Evolutionary conservation across 257 asterid genomes (phyloP).

Genomic region (Nicotiana sylvestris): DNA sequence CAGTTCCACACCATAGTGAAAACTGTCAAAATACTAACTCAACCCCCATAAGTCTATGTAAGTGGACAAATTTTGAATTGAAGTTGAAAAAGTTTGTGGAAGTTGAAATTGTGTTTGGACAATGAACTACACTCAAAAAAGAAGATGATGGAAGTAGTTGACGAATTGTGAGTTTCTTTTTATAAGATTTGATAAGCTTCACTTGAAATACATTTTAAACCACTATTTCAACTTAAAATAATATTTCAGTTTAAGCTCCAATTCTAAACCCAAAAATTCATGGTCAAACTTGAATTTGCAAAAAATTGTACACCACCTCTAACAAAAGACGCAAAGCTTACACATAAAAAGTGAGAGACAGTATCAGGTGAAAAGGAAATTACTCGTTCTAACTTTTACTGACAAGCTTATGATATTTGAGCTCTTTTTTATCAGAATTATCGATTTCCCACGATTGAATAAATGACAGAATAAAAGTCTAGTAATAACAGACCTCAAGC

Average conservation of each 20-base stretch:
- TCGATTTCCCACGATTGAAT: neutral
- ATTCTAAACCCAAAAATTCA: neutral
- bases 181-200: neutral
- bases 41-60: neutral
- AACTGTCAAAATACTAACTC: neutral
- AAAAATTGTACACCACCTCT: neutral
- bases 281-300: neutral
- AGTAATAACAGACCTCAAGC: conserved; percentile 55
- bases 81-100: neutral
- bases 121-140: neutral
- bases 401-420: neutral
- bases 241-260: neutral
- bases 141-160: neutral
- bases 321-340: neutral
- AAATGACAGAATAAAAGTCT: neutral
- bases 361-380: neutral
- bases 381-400: neutral
- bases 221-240: neutral
- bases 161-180: neutral
- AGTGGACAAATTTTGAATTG: neutral
- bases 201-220: neutral
- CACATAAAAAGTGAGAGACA: neutral
- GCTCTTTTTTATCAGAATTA: neutral
- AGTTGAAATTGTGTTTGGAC: neutral
- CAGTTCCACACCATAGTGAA: neutral